Base-by-base conservation (phyloP, 257 asterid genomes). In the Knoxia roxburghii region DNA sequence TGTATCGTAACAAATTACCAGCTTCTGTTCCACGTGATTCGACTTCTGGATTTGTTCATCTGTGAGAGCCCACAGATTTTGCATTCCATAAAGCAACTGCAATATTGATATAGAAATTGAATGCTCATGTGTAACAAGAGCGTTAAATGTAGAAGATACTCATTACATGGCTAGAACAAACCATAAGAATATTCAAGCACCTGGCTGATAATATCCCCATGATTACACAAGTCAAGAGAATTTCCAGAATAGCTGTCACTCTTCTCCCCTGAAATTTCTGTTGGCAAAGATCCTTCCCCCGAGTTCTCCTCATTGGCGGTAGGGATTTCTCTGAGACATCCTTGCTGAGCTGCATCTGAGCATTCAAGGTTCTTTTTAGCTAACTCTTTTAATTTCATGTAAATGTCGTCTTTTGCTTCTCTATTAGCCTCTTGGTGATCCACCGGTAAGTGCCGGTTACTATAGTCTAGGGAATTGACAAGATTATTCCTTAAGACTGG, bases 361-460 rank as follows among this genome's bases (percentile, higher is more conserved):
- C 4, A 24, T 55, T 62, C 81, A 45, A 57, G 30, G 32, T 51
- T 61, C 54, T 59, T 61, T 56, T 56, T 11, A 61, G 79, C 77
- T 80, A 89, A 54, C 68, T 89, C 89, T 79, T 80, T 81, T 70
- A 89, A 71, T 61, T 92, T 81, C 88, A 49, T 57, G 80, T 63
- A 72, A 32, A 85, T 80, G 51, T 79, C 75, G 40, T 80, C 82
- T 72, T 78, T 76, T 57, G 83, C 94, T 7, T 72, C 80, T 68
- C 37, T 48, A 46, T 73, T 71, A 41, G 68, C 68, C 73, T 24
- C 72, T 61, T 67, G 73, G 72, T 73, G 66, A 77, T 60, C 43
- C 24, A 81, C 79, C 37, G 26, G 68, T 69, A 37, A 45, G 76
- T 68, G 79, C 58, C 65, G 75, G 53, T 75, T 73, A 73, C 61